Evolutionary conservation across 805 yeast species (phyloP).

Genomic region (Sugiyamaella qingdaonensis): DNA sequence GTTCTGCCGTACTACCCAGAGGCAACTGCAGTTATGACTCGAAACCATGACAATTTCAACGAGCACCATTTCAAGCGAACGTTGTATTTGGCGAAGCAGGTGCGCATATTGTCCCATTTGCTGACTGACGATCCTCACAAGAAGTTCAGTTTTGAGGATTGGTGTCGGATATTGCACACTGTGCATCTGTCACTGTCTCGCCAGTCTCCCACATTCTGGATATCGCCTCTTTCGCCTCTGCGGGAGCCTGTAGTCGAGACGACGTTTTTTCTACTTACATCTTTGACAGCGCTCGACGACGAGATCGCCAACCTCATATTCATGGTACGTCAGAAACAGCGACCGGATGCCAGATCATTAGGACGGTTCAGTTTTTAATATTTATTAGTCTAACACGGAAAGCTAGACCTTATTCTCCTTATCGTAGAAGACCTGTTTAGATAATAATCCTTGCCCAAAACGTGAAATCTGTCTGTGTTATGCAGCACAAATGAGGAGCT

Average conservation of each 20-base stretch:
- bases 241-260: constrained; percentile 68
- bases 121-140: constrained; percentile 33
- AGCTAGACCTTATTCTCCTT: no score
- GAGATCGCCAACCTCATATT: constrained; percentile 10
- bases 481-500: no score
- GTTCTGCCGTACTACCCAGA: neutral
- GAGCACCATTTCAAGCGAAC: constrained; percentile 1
- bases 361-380: neutral
- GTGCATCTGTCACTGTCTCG: neutral
- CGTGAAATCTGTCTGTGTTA: no score
- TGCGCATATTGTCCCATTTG: constrained; percentile 5
- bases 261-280: constrained; percentile 42
- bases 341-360: neutral
- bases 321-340: neutral
- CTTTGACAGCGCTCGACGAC: constrained; percentile 21
- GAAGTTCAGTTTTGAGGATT: constrained; percentile 48
- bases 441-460: no score
- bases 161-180: constrained; percentile 40
- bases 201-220: constrained; percentile 49
- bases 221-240: constrained; percentile 62
- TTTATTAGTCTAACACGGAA: neutral
- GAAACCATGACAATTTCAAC: neutral
- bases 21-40: neutral
- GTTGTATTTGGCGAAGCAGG: constrained; percentile 5
- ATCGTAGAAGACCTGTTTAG: no score